phyloP scores from a whole-genome alignment of 768 basidiomycete genomes.

The Leccinellum rugosiceps region DNA sequence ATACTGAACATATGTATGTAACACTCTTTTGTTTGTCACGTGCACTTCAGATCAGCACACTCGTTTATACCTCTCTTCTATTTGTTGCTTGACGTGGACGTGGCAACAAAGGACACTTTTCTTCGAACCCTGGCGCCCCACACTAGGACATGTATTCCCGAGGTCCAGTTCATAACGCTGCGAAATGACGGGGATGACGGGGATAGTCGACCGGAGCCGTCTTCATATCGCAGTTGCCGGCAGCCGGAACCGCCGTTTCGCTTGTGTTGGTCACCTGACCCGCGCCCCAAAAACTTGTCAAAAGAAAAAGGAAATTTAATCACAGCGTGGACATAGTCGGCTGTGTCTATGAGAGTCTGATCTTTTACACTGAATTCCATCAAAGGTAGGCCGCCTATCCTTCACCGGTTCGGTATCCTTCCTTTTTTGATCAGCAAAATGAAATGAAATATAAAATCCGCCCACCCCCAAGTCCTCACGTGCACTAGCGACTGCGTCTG shows the following conservation, averaged over 20 bases:
- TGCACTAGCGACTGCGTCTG: not conserved
- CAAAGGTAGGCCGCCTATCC: not conserved
- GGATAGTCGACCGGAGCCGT: slow-evolving; percentile 9
- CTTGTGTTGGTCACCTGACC: not conserved
- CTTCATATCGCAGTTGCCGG: slow-evolving; percentile 7
- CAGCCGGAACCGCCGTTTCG: slow-evolving; percentile 3
- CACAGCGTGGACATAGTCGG: not conserved
- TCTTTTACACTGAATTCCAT: not conserved
- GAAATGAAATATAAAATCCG: not conserved
- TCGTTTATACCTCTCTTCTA: slow-evolving; percentile 21
- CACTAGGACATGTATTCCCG: not conserved
- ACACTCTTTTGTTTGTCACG: slow-evolving; percentile 31
- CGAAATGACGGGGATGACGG: not conserved
- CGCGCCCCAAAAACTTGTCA: not conserved
- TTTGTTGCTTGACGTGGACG: slow-evolving; percentile 27
- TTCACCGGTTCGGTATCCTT: not conserved
- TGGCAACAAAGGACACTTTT: slow-evolving; percentile 4
- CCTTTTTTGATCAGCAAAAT: not conserved
- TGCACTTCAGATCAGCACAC: slow-evolving; percentile 17
- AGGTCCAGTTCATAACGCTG: not conserved
- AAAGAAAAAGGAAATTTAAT: not conserved
- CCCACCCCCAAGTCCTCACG: not conserved
- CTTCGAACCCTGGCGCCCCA: not conserved
- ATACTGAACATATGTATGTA: slow-evolving; percentile 38
- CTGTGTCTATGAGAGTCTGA: not conserved